Conservation (phyloP, 176 grass and related monocot genomes). For the Melocanna baccifera region DNA sequence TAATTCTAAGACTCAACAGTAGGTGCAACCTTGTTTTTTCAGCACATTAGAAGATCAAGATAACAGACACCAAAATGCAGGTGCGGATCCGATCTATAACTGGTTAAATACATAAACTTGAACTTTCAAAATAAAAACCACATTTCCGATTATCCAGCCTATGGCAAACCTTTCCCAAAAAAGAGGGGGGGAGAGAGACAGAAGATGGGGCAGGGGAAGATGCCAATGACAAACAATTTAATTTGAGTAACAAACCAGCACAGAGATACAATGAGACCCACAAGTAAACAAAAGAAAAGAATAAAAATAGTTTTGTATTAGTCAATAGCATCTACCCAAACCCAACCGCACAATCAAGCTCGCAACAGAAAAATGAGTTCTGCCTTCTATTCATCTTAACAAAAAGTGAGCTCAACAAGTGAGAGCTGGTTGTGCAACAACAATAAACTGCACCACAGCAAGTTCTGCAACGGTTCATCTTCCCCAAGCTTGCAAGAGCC, state of each 20-base stretch:
- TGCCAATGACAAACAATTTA: background rate
- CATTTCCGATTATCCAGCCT: background rate
- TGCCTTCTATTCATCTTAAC: background rate
- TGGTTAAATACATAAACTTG: background rate
- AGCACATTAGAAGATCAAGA: conserved; percentile 4
- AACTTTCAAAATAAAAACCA: background rate
- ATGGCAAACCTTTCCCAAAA: background rate
- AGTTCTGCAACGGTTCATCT: background rate
- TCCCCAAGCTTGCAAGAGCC: background rate
- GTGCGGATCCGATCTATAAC: background rate
- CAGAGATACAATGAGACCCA: background rate
- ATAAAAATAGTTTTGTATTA: background rate
- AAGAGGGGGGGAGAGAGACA: background rate
- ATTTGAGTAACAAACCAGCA: background rate
- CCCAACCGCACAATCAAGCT: background rate
- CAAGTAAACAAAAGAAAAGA: background rate
- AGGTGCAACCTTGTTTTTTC: background rate
- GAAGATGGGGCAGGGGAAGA: background rate
- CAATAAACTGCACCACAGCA: background rate
- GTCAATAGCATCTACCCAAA: background rate
- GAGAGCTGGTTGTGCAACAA: background rate
- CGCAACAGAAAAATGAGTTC: background rate
- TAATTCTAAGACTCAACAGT: background rate
- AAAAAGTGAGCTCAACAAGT: background rate
- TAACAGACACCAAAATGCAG: background rate